Percentiles rank a stretch among this genome's conserved stretches.
Conservation (phyloP, 2,329 filamentous ascomycete species). For the Chrysoporthe deuterocubensis region DNA sequence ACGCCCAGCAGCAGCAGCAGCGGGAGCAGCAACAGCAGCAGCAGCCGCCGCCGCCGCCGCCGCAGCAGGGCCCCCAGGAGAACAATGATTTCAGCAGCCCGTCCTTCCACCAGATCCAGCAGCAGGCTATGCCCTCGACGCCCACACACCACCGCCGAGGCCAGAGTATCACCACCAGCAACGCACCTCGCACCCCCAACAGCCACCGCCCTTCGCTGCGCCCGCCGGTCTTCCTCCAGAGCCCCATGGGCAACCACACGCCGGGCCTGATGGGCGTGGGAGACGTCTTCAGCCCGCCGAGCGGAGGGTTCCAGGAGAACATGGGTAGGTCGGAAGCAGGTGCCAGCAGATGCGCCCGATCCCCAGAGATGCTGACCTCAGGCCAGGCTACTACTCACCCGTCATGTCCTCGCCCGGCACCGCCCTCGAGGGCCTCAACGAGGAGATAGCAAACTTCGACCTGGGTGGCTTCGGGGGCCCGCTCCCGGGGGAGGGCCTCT, state of each 20-base stretch:
- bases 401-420: slow-evolving; percentile 27
- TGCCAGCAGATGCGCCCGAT: not conserved
- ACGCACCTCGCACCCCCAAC: slow-evolving; percentile 27
- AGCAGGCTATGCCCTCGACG: slow-evolving; percentile 25
- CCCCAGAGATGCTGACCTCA: slow-evolving; percentile 10
- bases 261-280: slow-evolving; percentile 27
- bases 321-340: slow-evolving; percentile 24
- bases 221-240: slow-evolving; percentile 29
- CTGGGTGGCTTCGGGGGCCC: slow-evolving; percentile 26
- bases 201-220: slow-evolving; percentile 19
- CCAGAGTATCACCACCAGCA: slow-evolving; percentile 26
- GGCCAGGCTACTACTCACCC: slow-evolving; percentile 25
- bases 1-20: slow-evolving; percentile 23
- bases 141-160: slow-evolving; percentile 27
- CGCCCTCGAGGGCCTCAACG: slow-evolving; percentile 27
- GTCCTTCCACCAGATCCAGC: slow-evolving; percentile 26
- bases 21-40: not conserved
- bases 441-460: slow-evolving; percentile 29
- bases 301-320: slow-evolving; percentile 24
- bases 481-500: slow-evolving; percentile 22
- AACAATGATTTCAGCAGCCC: slow-evolving; percentile 27
- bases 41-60: not conserved
- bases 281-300: slow-evolving; percentile 24
- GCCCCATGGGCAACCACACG: slow-evolving; percentile 24
- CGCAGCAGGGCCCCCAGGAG: slow-evolving; percentile 12